Conservation (phyloP, 1,284 basidiomycete genomes). For the Ustilago esculenta region DNA sequence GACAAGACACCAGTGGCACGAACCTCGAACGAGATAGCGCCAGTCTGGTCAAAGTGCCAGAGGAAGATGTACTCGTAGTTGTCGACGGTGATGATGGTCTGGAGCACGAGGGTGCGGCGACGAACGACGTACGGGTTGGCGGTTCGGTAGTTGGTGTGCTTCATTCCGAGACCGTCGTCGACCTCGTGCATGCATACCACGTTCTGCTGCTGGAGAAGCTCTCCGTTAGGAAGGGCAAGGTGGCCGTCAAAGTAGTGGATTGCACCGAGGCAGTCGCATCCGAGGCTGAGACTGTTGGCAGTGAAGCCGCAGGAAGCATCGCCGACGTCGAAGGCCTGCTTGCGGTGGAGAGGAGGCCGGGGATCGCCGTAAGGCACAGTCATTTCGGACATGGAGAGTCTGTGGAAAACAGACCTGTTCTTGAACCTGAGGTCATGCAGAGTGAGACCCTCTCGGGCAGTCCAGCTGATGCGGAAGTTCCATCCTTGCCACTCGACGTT, state of each 20-base stretch:
- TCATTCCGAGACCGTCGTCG: constrained; percentile 75
- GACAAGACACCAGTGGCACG: constrained; percentile 81
- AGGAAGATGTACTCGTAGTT: constrained; percentile 87
- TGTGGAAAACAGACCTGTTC: constrained; percentile 66
- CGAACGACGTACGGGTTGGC: constrained; percentile 79
- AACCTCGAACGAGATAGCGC: constrained; percentile 81
- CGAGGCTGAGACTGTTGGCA: constrained; percentile 69
- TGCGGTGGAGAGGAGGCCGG: constrained; percentile 54
- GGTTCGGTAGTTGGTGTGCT: constrained; percentile 80
- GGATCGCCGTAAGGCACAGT: constrained; percentile 69
- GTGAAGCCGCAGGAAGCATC: constrained; percentile 69
- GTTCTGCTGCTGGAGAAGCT: constrained; percentile 68
- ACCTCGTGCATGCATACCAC: constrained; percentile 92
- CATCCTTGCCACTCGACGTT: constrained; percentile 55
- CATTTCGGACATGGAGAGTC: constrained; percentile 70
- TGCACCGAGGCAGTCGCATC: constrained; percentile 69
- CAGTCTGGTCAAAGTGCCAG: constrained; percentile 79
- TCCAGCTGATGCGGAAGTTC: constrained; percentile 51
- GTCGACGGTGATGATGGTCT: constrained; percentile 87
- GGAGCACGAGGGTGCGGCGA: constrained; percentile 81
- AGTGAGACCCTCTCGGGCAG: constrained; percentile 67
- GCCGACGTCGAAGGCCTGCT: constrained; percentile 70
- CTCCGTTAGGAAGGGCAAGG: constrained; percentile 61
- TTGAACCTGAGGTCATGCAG: constrained; percentile 55
- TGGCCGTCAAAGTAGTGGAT: constrained; percentile 68